Base-by-base conservation (phyloP, 2,329 filamentous ascomycete genomes). In the Thielaviopsis punctulata region DNA sequence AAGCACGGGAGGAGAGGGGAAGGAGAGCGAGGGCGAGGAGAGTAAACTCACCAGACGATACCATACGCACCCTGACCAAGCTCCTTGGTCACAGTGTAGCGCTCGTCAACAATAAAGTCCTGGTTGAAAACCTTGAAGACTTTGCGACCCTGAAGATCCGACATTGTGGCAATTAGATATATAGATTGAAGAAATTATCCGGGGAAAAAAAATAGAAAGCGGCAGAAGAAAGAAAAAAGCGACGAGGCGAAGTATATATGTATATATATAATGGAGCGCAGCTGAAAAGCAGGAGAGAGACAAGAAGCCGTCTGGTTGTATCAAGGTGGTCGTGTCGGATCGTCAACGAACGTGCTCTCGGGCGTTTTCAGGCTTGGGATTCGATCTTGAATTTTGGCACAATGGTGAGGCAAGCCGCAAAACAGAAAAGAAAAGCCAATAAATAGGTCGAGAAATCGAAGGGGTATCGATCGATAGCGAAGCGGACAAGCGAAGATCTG, bases 111-210 rank as follows among this genome's bases (percentile, higher is more conserved):
- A 61, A 95, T 82, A 66, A 98, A 98, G 73, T 98, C 92, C 66
- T 98, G 92, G 75, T 95, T 95, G 73, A 98, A 98, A 67, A 98
- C 89, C 81, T 94, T 95, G 77, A 95, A 95, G 68, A 90, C 79
- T 77, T 95, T 95, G 69, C 88, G 83, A 64, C 68, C 66, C 59
- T 69, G 63, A 45, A 69, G 64, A 55, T 69, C 67, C 54, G 63
- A 60, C 68, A 69, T 69, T 60, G 55, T 60, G 59, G 50, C 53
- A 44, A 45, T n/a, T 46, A 27, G 49, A 22, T 15, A 36, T 22
- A 18, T 22, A 8, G 22, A 21, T 23, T 22, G 41, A 47, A 30
- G 22, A 27, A 45, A 27, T 30, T 21, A 41, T 18, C 6, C 19
- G n/a, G 48, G 19, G 33, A 30, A 41, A 25, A 19, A 23, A 33